Evolutionary conservation across 73 alveolate genomes (phyloP).

Genomic region (Paraurostyla sp.): DNA sequence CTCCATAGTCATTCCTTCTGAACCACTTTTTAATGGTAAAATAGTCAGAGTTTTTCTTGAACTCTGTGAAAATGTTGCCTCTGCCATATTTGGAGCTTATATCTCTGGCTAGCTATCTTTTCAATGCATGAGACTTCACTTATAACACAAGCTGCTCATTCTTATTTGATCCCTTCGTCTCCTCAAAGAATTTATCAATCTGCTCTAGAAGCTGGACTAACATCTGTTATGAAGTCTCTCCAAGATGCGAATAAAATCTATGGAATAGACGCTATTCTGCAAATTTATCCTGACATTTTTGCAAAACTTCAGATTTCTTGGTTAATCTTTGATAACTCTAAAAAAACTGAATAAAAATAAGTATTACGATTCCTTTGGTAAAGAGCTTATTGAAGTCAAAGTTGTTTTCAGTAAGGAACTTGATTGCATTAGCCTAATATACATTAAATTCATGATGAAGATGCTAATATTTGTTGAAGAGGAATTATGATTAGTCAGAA

Average conservation of each 20-base stretch:
- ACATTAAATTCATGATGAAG: background rate
- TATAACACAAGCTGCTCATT: constrained; percentile 7
- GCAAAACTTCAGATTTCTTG: background rate
- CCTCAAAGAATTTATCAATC: constrained; percentile 20
- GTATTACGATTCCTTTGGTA: constrained; percentile 47
- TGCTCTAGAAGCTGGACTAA: background rate
- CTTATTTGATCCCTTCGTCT: background rate
- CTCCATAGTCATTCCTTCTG: background rate
- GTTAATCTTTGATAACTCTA: background rate
- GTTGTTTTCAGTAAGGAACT: constrained; percentile 69
- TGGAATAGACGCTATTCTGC: background rate
- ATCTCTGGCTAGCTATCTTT: constrained; percentile 11
- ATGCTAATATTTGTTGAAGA: background rate
- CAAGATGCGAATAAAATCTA: constrained; percentile 41
- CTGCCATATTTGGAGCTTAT: background rate
- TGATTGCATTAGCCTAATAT: constrained; percentile 50
- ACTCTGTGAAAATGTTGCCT: constrained; percentile 32
- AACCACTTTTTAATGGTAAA: constrained; percentile 46
- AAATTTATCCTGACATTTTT: background rate
- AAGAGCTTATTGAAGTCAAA: constrained; percentile 78
- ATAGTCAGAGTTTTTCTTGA: constrained; percentile 42
- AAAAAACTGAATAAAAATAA: background rate
- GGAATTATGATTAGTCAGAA: background rate
- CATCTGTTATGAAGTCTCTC: background rate
- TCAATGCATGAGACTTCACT: constrained; percentile 40